phyloP scores from a whole-genome alignment of 257 asterid genomes.

The Orobanche coerulescens region DNA sequence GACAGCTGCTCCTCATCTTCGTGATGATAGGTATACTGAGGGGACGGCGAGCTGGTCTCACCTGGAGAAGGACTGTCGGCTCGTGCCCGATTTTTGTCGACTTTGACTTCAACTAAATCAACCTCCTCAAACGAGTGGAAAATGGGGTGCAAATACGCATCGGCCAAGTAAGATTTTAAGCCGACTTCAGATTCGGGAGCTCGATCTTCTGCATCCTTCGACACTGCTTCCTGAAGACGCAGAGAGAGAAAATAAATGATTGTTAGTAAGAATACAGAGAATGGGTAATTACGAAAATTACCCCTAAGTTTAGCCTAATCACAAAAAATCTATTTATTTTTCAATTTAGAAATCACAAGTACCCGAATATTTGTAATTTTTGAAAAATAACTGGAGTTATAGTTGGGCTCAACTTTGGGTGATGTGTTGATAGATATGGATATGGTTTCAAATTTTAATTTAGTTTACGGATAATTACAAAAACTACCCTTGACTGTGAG shows the following conservation, averaged over 20 bases:
- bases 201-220: constrained; percentile 57
- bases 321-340: too few species aligned
- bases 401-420: too few species aligned
- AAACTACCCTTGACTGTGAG: too few species aligned
- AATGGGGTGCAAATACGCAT: constrained; percentile 91
- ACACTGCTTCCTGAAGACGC: constrained; percentile 75
- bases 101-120: constrained; percentile 53
- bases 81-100: constrained; percentile 32
- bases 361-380: too few species aligned
- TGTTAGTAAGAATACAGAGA: not conserved
- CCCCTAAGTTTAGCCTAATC: not conserved
- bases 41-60: constrained; percentile 48
- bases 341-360: too few species aligned
- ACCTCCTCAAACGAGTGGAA: constrained; percentile 81
- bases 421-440: not conserved
- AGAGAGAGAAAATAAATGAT: not conserved
- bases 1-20: constrained; percentile 42
- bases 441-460: not conserved
- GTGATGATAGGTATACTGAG: constrained; percentile 22
- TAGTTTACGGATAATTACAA: too few species aligned
- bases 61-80: constrained; percentile 37
- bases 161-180: constrained; percentile 63
- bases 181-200: constrained; percentile 43
- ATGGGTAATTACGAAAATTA: not conserved
- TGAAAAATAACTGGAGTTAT: too few species aligned